A percentile compares a stretch with the other conserved stretches of the same genome.
Evolutionary conservation across 2,329 filamentous ascomycete species (phyloP).

Genomic region (Hortaea werneckii): DNA sequence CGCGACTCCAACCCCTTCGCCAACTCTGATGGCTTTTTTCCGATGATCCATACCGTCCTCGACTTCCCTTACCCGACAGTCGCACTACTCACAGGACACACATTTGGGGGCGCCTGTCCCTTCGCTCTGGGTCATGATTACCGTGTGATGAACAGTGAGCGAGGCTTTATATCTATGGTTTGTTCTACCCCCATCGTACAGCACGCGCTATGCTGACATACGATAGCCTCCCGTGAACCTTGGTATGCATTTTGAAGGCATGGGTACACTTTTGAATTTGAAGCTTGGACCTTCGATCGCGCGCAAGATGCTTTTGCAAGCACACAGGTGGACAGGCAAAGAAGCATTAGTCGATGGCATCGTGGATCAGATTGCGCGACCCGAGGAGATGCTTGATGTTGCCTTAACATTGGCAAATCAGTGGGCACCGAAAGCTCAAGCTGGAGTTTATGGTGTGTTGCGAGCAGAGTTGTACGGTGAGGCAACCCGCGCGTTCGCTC

Average conservation of each 20-base stretch:
- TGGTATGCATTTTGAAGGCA: slow-evolving; percentile 43
- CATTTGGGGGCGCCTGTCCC: slow-evolving; percentile 35
- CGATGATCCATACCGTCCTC: slow-evolving; percentile 12
- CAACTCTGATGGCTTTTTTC: slow-evolving; percentile 16
- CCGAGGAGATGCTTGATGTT: slow-evolving; percentile 35
- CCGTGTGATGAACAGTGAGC: slow-evolving; percentile 33
- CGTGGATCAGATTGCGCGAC: slow-evolving; percentile 39
- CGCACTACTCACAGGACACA: slow-evolving; percentile 34
- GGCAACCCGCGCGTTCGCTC: slow-evolving; percentile 39
- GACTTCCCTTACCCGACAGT: slow-evolving; percentile 29
- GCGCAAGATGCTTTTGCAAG: slow-evolving; percentile 43
- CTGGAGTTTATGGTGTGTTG: slow-evolving; percentile 42
- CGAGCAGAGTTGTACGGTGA: slow-evolving; percentile 46
- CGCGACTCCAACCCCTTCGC: slow-evolving; percentile 13
- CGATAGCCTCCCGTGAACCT: slow-evolving; percentile 42
- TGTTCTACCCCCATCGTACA: too few relatives aligned
- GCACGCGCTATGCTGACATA: slow-evolving; percentile 15
- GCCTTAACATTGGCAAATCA: slow-evolving; percentile 32
- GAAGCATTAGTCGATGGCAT: slow-evolving; percentile 40
- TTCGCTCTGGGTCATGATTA: slow-evolving; percentile 35
- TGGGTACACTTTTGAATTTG: slow-evolving; percentile 39
- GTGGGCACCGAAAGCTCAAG: slow-evolving; percentile 32
- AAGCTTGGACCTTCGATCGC: slow-evolving; percentile 40
- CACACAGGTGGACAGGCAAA: slow-evolving; percentile 40
- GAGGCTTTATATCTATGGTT: slow-evolving; percentile 21